Conservation (phyloP, 1,284 basidiomycete species). For the Leccinum solheimii region DNA sequence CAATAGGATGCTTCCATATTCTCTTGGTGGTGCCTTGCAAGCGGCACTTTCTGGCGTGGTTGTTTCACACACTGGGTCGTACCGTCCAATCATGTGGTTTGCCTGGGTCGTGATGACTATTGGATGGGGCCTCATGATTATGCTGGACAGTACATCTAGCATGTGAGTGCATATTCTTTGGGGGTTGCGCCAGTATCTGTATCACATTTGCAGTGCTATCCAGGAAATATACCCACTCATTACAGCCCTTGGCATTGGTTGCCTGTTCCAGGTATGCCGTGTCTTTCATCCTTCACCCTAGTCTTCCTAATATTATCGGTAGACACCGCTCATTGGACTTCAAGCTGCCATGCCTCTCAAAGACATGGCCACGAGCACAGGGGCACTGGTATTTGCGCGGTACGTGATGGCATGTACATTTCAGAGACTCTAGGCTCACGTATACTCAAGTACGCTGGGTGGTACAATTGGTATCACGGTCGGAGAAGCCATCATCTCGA, state of each 20-base stretch:
- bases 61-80: conserved; percentile 38
- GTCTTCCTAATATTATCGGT: background rate
- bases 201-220: conserved; percentile 20
- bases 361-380: conserved; percentile 47
- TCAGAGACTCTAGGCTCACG: background rate
- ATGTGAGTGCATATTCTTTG: conserved; percentile 15
- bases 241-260: conserved; percentile 37
- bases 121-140: conserved; percentile 40
- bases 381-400: conserved; percentile 38
- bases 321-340: conserved; percentile 38
- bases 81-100: conserved; percentile 40
- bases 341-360: conserved; percentile 49
- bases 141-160: conserved; percentile 34
- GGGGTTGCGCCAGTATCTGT: background rate
- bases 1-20: conserved; percentile 44
- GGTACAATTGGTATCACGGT: conserved; percentile 41
- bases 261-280: conserved; percentile 36
- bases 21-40: conserved; percentile 37
- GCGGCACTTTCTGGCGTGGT: conserved; percentile 39
- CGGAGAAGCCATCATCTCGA: conserved; percentile 35
- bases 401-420: conserved; percentile 9
- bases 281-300: background rate
- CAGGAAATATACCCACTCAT: conserved; percentile 40
- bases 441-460: conserved; percentile 32
- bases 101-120: conserved; percentile 33